These are phyloP conservation scores for Beauveria sp. DNA, from an alignment of 2,329 filamentous ascomycete species.

Conservation along the genomic window DNA sequence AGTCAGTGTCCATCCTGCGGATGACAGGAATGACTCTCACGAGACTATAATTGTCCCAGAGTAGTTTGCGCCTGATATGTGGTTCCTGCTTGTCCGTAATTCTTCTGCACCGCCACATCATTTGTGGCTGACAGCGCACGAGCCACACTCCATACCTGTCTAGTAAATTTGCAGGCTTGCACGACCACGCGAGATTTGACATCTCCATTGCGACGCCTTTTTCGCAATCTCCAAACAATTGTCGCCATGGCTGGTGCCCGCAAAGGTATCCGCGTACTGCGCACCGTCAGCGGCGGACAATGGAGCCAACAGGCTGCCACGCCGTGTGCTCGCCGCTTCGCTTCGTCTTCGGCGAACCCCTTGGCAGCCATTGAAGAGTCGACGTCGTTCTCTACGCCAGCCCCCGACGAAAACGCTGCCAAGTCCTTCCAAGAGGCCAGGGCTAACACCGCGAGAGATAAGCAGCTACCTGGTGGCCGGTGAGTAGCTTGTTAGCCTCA, in stretches of 20 bases:
- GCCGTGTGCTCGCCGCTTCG: conserved; percentile 31
- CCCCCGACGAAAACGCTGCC: conserved; percentile 29
- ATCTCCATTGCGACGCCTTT: background rate
- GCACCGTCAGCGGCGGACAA: conserved; percentile 23
- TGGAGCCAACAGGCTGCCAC: conserved; percentile 19
- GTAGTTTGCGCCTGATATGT: background rate
- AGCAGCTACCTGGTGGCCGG: conserved; percentile 40
- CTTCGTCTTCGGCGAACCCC: conserved; percentile 34
- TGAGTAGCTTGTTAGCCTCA: conserved; percentile 18
- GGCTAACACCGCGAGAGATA: conserved; percentile 26
- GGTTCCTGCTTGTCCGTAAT: background rate
- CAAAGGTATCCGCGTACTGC: conserved; percentile 30
- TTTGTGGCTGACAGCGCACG: conserved; percentile 3
- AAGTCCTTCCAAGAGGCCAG: conserved; percentile 34
- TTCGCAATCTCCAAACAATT: background rate
- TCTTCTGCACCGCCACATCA: conserved; percentile 5
- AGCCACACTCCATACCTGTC: conserved; percentile 7
- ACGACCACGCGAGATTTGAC: background rate
- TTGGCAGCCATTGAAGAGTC: conserved; percentile 43
- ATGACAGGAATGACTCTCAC: too few species aligned
- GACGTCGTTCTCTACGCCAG: conserved; percentile 39
- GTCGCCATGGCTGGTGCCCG: conserved; percentile 34
- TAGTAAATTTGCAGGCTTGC: conserved; percentile 4
- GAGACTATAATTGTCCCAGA: too few species aligned
- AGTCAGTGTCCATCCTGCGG: too few species aligned